Percentiles rank a stretch among this genome's conserved stretches.
Conservation (phyloP, 2,329 filamentous ascomycete species). For the Beauveria varroae region DNA sequence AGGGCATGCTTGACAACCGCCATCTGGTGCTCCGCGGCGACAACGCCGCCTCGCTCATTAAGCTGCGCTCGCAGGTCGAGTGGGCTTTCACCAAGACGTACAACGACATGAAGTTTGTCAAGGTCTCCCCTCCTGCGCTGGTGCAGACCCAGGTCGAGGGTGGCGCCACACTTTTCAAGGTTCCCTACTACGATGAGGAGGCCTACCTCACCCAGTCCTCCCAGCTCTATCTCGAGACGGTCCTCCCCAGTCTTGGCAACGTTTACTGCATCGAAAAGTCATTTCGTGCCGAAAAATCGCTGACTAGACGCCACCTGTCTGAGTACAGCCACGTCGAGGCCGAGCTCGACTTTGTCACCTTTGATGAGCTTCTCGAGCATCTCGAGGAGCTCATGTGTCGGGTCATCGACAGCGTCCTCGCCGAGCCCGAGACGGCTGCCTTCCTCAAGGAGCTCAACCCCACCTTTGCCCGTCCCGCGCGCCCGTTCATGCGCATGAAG, state of each 20-base stretch:
- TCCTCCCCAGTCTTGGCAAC: conserved; percentile 80
- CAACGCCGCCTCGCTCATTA: conserved; percentile 75
- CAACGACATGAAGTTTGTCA: conserved; percentile 67
- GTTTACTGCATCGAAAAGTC: conserved; percentile 98
- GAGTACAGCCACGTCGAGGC: conserved; percentile 97
- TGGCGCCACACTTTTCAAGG: conserved; percentile 81
- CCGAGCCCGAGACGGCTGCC: conserved; percentile 62
- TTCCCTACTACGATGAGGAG: conserved; percentile 82
- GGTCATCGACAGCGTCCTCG: conserved; percentile 71
- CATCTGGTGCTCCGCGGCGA: conserved; percentile 84
- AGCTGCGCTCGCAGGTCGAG: conserved; percentile 75
- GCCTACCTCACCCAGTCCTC: conserved; percentile 95
- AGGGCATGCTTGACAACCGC: conserved; percentile 62
- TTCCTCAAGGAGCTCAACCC: conserved; percentile 87
- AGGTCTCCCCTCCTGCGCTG: conserved; percentile 82
- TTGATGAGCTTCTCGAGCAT: conserved; percentile 79
- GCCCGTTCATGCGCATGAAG: conserved; percentile 90
- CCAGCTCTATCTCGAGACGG: conserved; percentile 95
- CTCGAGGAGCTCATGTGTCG: conserved; percentile 81
- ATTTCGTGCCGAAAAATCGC: conserved; percentile 93
- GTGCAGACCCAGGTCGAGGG: conserved; percentile 96
- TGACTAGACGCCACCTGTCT: conserved; percentile 87
- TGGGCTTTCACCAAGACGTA: conserved; percentile 74
- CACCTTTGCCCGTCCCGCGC: conserved; percentile 69
- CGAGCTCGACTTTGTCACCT: conserved; percentile 92